Conservation (phyloP, 2,329 filamentous ascomycete species). For the Tolypocladium capitatum region DNA sequence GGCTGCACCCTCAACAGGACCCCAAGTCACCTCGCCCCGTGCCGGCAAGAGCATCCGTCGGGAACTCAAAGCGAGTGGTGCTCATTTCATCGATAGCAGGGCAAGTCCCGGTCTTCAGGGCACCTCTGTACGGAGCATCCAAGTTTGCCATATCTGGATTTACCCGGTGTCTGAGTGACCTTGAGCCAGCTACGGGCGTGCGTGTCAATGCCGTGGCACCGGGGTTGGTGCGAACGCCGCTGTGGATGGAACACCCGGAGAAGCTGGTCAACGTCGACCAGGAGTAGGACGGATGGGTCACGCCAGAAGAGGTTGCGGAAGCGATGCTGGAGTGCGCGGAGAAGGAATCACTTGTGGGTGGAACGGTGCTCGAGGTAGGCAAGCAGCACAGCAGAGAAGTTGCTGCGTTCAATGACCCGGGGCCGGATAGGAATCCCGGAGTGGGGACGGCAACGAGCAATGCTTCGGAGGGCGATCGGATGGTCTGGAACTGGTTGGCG, state of each 20-base stretch:
- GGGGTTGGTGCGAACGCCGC: conserved; percentile 28
- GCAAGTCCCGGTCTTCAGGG: conserved; percentile 18
- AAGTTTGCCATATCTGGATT: conserved; percentile 27
- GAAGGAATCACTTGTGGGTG: conserved; percentile 19
- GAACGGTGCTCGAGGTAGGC: conserved; percentile 28
- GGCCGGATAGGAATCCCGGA: conserved; percentile 17
- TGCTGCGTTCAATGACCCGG: conserved; percentile 22
- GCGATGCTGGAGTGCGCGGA: conserved; percentile 29
- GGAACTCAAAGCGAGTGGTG: conserved; percentile 22
- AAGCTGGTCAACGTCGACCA: conserved; percentile 24
- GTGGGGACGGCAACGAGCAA: conserved; percentile 16
- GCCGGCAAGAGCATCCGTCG: conserved; percentile 3
- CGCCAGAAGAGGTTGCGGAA: conserved; percentile 26
- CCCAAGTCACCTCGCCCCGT: too few species aligned
- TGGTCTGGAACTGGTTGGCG: conserved; percentile 14
- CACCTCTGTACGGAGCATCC: conserved; percentile 25
- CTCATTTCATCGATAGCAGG: conserved; percentile 24
- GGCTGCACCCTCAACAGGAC: too few species aligned
- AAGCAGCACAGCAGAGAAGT: conserved; percentile 20
- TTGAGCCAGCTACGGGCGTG: conserved; percentile 21
- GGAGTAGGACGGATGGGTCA: conserved; percentile 24
- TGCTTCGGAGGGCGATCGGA: conserved; percentile 10
- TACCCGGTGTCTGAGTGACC: conserved; percentile 23
- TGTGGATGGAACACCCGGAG: conserved; percentile 31
- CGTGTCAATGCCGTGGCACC: conserved; percentile 31